Percentiles rank a stretch among this genome's conserved stretches.
Evolutionary conservation across 2,329 filamentous ascomycete species (phyloP).

Genomic region (Alternaria infectoria): DNA sequence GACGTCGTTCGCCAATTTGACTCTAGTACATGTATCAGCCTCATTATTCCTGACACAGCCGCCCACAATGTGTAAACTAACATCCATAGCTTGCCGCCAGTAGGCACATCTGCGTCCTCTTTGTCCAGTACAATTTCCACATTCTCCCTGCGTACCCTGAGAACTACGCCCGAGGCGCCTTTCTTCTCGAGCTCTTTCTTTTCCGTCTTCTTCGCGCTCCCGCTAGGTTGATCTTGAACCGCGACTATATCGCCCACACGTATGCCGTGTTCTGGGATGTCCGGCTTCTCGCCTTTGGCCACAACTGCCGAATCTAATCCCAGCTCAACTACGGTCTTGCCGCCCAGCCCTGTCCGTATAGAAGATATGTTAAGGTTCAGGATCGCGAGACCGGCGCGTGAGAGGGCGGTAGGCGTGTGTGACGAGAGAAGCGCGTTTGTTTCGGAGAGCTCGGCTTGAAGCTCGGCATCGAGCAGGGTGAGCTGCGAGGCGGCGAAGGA

Average conservation of each 20-base stretch:
- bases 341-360: slow-evolving; percentile 86
- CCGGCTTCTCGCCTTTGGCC: slow-evolving; percentile 53
- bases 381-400: slow-evolving; percentile 79
- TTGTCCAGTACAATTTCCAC: slow-evolving; percentile 74
- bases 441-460: slow-evolving; percentile 74
- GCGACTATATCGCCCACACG: slow-evolving; percentile 79
- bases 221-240: slow-evolving; percentile 75
- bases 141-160: slow-evolving; percentile 63
- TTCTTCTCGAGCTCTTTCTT: slow-evolving; percentile 72
- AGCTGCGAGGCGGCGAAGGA: slow-evolving; percentile 76
- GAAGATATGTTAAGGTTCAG: slow-evolving; percentile 75
- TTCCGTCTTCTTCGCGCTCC: slow-evolving; percentile 73
- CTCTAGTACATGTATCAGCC: slow-evolving; percentile 54
- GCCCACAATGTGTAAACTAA: slow-evolving; percentile 49
- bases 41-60: slow-evolving; percentile 2
- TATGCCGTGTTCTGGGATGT: slow-evolving; percentile 76
- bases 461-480: slow-evolving; percentile 71
- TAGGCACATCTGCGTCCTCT: slow-evolving; percentile 62
- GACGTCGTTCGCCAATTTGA: slow-evolving; percentile 71
- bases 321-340: slow-evolving; percentile 88
- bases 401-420: slow-evolving; percentile 71
- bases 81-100: slow-evolving; percentile 66
- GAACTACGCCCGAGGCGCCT: slow-evolving; percentile 74
- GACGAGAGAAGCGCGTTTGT: slow-evolving; percentile 70
- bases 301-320: slow-evolving; percentile 71